Evolutionary conservation across 2,329 filamentous ascomycete genomes (phyloP).

Genomic region (Verticillium nonalfalfae): DNA sequence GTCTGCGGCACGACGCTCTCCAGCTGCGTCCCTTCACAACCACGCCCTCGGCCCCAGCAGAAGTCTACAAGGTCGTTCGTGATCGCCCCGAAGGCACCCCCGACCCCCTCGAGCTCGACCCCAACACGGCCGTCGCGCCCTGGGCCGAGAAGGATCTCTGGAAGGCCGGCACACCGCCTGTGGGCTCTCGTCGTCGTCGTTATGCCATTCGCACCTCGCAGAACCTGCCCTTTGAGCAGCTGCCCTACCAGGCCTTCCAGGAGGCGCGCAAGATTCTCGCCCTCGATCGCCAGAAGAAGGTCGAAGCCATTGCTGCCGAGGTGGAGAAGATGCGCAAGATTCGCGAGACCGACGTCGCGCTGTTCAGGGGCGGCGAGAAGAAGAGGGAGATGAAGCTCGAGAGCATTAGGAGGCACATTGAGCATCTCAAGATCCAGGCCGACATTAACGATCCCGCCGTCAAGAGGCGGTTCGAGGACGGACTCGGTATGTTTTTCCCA

Average conservation of each 20-base stretch:
- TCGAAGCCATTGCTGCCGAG: constrained; percentile 64
- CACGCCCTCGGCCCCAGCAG: constrained; percentile 22
- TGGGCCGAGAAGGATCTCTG: constrained; percentile 63
- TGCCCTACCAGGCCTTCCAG: constrained; percentile 97
- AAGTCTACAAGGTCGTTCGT: constrained; percentile 16
- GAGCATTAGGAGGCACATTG: constrained; percentile 66
- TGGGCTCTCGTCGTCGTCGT: constrained; percentile 81
- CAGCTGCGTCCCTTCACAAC: constrained; percentile 26
- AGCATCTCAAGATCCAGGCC: constrained; percentile 78
- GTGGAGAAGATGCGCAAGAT: constrained; percentile 63
- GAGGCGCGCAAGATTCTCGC: constrained; percentile 81
- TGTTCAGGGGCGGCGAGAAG: constrained; percentile 54
- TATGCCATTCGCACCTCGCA: constrained; percentile 58
- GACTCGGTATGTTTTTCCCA: constrained; percentile 55
- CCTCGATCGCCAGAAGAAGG: constrained; percentile 74
- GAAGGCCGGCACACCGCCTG: constrained; percentile 60
- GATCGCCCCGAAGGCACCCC: constrained; percentile 14
- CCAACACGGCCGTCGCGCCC: constrained; percentile 58
- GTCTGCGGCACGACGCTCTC: constrained; percentile 34
- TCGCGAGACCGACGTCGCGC: constrained; percentile 48
- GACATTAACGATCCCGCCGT: constrained; percentile 94
- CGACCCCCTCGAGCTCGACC: constrained; percentile 48
- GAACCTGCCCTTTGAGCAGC: constrained; percentile 80
- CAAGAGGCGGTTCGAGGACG: constrained; percentile 92
- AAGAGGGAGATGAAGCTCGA: constrained; percentile 61